Base-by-base conservation (phyloP, 2,329 filamentous ascomycete species). In the Ramularia endophylla region DNA sequence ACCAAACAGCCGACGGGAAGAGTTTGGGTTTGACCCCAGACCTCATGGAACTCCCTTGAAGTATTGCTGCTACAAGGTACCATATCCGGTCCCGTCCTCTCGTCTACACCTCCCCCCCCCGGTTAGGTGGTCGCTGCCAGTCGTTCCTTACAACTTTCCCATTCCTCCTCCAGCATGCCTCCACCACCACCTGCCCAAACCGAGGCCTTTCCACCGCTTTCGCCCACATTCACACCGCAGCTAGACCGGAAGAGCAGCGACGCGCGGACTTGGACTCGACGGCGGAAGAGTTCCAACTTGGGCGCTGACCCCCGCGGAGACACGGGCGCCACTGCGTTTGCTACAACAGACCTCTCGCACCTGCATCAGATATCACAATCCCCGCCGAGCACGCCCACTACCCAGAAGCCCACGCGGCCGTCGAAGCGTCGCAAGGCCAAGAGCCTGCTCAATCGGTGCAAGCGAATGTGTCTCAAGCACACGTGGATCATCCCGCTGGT, bases 401-500 rank as follows among this genome's bases (percentile, higher is more conserved):
- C 48, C 35, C 36, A 41, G 19, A 29, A 50, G 46, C 46, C 53
- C 52, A 32, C 45, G 47, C 38, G 64, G 42, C 66, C 62, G 37
- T 69, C 66, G 8, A 73, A 73, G 58, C 65, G 70, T 25, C 64
- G 66, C 43, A 69, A 68, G 45, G 60, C 68, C 16, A 65, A 65
- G 52, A 65, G 62, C 38, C 54, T 66, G 33, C 61, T 72, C 48
- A 63, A 66, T 40, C 65, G 67, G 38, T 69, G 64, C 56, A 70
- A 68, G 53, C 66, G 65, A 41, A 49, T 66, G 40, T 70, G 66
- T 29, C 56, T 72, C 36, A 64, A 65, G 32, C 75, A 81, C 58
- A 81, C 78, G 19, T 81, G 78, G 78, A 60, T 80, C 13, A 70
- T 74, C 36, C 89, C 90, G 17, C 75, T 92, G 44, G 63, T 84